These are phyloP conservation scores for Gryganskiella cystojenkinii DNA, from an alignment of 192 early-diverging fungal species.

Conservation along the genomic window DNA sequence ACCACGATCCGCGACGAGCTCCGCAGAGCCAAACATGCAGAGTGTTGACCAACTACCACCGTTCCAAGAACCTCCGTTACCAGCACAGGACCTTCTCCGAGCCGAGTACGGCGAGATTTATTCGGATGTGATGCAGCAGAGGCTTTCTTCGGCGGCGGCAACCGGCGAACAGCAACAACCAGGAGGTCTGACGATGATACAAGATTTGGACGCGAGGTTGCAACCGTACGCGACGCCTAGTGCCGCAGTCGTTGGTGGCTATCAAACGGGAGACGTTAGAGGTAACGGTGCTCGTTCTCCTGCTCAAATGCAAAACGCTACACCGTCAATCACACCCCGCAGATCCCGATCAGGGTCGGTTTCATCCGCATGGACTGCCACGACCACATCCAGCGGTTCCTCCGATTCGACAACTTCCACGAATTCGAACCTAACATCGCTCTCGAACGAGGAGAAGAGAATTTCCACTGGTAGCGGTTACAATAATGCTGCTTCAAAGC, in stretches of 20 bases:
- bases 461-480: too few species aligned
- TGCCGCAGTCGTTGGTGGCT: too few species aligned
- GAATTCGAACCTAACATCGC: constrained; percentile 6
- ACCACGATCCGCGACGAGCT: not conserved
- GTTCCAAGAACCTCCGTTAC: not conserved
- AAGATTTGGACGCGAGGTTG: too few species aligned
- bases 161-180: not conserved
- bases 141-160: not conserved
- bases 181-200: too few species aligned
- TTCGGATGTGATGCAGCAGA: not conserved
- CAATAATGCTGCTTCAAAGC: not conserved
- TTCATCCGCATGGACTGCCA: constrained; percentile 12
- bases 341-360: constrained; percentile 15
- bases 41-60: not conserved
- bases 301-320: too few species aligned
- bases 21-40: not conserved
- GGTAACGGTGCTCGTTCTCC: too few species aligned
- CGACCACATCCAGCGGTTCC: constrained; percentile 15
- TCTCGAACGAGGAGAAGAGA: constrained; percentile 10
- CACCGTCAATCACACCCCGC: too few species aligned
- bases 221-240: not conserved
- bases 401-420: constrained; percentile 17
- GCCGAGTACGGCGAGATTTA: constrained; percentile 35
- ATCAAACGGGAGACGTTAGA: too few species aligned
- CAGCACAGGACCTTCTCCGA: constrained; percentile 31